Percentiles rank a stretch among this genome's conserved stretches.
Evolutionary conservation across 192 early-diverging fungal genomes (phyloP).

Genomic region (Linnemannia hyalina): DNA sequence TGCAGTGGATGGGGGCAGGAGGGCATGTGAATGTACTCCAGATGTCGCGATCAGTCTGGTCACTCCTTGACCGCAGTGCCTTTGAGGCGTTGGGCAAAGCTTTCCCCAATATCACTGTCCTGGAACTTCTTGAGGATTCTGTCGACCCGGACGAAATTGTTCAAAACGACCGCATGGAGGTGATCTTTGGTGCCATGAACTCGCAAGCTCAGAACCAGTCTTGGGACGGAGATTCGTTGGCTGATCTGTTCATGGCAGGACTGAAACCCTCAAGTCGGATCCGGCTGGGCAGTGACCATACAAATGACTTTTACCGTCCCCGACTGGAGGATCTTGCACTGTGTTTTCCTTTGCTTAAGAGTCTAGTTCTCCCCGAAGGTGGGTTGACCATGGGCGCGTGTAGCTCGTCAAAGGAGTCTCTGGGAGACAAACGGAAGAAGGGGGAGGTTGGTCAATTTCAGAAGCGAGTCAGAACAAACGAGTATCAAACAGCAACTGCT

Average conservation of each 20-base stretch:
- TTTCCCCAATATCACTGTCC: neutral
- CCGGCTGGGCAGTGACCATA: neutral
- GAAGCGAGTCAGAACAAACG: neutral
- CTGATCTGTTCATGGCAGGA: neutral
- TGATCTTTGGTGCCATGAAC: neutral
- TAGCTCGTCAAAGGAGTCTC: neutral
- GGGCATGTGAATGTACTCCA: neutral
- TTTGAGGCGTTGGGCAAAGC: neutral
- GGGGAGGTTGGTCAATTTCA: neutral
- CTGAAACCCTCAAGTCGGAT: neutral
- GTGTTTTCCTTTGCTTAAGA: neutral
- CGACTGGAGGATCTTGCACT: neutral
- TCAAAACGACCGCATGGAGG: neutral
- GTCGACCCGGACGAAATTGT: neutral
- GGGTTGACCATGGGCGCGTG: neutral
- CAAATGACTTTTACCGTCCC: neutral
- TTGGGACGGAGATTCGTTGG: neutral
- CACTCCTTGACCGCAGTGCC: neutral
- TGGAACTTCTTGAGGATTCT: neutral
- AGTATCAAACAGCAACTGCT: neutral
- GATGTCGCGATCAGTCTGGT: neutral
- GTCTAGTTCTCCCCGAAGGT: neutral
- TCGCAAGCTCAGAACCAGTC: neutral
- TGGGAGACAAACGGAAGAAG: neutral
- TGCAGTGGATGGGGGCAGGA: neutral